Conservation (phyloP, 2,329 filamentous ascomycete species). For the Phyllosticta ampelicida region DNA sequence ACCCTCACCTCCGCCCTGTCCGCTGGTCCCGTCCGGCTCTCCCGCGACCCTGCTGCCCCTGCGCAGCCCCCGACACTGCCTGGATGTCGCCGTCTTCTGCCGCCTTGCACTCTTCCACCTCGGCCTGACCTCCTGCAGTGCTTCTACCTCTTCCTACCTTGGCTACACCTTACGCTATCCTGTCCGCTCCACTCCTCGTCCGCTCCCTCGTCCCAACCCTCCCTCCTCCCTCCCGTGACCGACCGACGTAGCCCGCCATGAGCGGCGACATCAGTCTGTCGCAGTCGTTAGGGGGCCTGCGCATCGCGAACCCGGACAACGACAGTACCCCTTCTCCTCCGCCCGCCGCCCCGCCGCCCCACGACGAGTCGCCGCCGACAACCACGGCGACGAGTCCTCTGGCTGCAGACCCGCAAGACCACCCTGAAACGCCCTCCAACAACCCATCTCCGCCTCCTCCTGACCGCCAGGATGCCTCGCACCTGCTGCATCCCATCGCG, state of each 20-base stretch:
- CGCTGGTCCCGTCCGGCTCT: conserved; percentile 10
- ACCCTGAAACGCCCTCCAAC: conserved; percentile 23
- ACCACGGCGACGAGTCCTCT: background rate
- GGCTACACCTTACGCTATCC: background rate
- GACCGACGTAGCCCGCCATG: conserved; percentile 43
- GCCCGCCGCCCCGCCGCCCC: conserved; percentile 12
- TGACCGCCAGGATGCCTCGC: conserved; percentile 17
- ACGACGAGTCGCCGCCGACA: conserved; percentile 1
- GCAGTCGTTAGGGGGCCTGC: conserved; percentile 82
- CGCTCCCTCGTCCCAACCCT: background rate
- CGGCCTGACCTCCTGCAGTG: background rate
- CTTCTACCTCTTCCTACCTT: background rate
- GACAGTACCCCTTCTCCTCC: conserved; percentile 32
- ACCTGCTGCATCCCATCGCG: conserved; percentile 24
- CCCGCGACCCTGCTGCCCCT: conserved; percentile 9
- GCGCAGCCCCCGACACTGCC: conserved; percentile 4
- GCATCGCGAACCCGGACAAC: conserved; percentile 94
- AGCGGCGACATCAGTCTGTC: conserved; percentile 88
- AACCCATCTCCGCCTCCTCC: conserved; percentile 30
- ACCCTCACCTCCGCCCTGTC: conserved; percentile 3
- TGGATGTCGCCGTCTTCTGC: conserved; percentile 8
- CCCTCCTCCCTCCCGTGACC: background rate
- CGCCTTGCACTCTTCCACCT: background rate
- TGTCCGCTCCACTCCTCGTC: background rate
- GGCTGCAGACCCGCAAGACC: conserved; percentile 16